phyloP scores from a whole-genome alignment of 2,329 filamentous ascomycete genomes.

The Dactylonectria estremocensis region DNA sequence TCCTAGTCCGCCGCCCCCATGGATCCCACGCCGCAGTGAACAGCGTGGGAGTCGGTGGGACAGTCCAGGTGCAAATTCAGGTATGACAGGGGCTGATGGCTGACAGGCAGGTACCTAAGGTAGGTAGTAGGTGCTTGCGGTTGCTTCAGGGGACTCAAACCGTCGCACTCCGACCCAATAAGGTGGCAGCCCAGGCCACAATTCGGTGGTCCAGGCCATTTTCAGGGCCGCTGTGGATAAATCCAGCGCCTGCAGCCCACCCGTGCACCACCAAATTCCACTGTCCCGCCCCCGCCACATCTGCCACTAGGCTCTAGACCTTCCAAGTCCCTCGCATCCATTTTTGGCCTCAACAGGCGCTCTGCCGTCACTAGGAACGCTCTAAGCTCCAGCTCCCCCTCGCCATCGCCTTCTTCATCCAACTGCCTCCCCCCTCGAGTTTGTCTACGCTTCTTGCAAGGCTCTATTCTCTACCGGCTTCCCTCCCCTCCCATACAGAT shows the following conservation, averaged over 20 bases:
- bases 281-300: conserved; percentile 52
- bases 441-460: conserved; percentile 13
- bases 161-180: conserved; percentile 19
- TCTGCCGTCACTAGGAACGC: conserved; percentile 21
- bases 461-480: conserved; percentile 9
- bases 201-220: conserved; percentile 19
- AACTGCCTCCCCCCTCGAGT: conserved; percentile 22
- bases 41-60: conserved; percentile 10
- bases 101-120: not conserved
- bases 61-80: not conserved
- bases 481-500: not conserved
- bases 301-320: conserved; percentile 16
- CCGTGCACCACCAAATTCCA: conserved; percentile 31
- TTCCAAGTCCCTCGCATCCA: conserved; percentile 17
- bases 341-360: conserved; percentile 28
- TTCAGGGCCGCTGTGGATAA: conserved; percentile 14
- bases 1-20: conserved; percentile 4
- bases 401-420: conserved; percentile 28
- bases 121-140: not conserved
- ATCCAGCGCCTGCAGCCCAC: conserved; percentile 22
- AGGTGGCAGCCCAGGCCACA: conserved; percentile 19
- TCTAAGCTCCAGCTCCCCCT: conserved; percentile 23
- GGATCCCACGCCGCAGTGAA: conserved; percentile 28
- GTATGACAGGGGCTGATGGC: not conserved
- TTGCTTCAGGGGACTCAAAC: conserved; percentile 21